These are phyloP conservation scores for Pugionium cornutum DNA, from an alignment of 345 rosid genomes.

Conservation along the genomic window DNA sequence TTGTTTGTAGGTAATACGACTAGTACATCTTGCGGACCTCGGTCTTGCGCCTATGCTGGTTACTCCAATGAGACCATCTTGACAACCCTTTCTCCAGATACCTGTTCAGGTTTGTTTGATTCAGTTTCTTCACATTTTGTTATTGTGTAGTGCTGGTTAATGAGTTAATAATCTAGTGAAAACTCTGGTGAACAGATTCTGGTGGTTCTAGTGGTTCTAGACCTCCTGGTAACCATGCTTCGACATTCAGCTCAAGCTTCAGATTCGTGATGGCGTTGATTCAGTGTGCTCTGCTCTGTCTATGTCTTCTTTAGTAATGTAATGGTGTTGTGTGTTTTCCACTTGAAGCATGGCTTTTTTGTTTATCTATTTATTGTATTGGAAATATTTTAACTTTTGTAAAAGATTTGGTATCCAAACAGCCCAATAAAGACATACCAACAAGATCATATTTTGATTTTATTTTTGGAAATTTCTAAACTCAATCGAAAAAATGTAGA, in stretches of 20 bases:
- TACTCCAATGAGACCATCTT: slow-evolving; percentile 47
- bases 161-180: neutral
- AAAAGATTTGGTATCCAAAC: slow-evolving; percentile 2
- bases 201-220: slow-evolving; percentile 12
- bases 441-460: too few relatives aligned
- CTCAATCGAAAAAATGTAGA: too few relatives aligned
- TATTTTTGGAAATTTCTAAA: too few relatives aligned
- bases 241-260: slow-evolving; percentile 42
- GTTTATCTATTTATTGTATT: neutral
- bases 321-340: slow-evolving; percentile 15
- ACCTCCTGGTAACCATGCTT: slow-evolving; percentile 35
- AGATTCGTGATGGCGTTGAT: slow-evolving; percentile 32
- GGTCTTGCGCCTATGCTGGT: slow-evolving; percentile 73
- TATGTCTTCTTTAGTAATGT: slow-evolving; percentile 38
- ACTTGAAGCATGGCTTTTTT: slow-evolving; percentile 18
- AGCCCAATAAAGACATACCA: too few relatives aligned
- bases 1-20: slow-evolving; percentile 51
- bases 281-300: slow-evolving; percentile 43
- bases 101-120: slow-evolving; percentile 36
- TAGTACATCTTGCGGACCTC: slow-evolving; percentile 39
- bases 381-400: neutral
- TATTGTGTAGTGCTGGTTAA: neutral
- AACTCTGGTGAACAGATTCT: slow-evolving; percentile 37
- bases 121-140: neutral
- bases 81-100: slow-evolving; percentile 39